phyloP scores from a whole-genome alignment of 495 filamentous ascomycete genomes.

The Massariosphaeria phaeospora region DNA sequence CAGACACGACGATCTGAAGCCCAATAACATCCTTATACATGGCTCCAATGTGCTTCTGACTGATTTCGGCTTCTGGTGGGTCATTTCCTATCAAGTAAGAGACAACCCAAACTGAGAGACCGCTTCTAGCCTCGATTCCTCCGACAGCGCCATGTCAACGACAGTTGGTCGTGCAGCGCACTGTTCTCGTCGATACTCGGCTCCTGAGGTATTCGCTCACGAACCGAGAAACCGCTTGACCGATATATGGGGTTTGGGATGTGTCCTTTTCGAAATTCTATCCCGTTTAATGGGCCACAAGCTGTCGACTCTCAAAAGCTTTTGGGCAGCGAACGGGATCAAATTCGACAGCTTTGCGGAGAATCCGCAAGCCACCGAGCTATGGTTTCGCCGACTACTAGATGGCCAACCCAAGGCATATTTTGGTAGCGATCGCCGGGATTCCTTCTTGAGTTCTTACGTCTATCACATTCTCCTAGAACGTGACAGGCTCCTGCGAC shows the following conservation, averaged over 20 bases:
- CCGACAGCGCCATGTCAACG: constrained; percentile 5
- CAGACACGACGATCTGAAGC: constrained; percentile 23
- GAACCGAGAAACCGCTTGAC: constrained; percentile 1
- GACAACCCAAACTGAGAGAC: not conserved
- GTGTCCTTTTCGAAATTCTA: constrained; percentile 10
- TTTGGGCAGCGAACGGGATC: constrained; percentile 5
- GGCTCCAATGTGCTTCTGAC: constrained; percentile 6
- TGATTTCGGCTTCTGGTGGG: constrained; percentile 21
- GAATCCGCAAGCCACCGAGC: not conserved
- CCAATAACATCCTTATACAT: constrained; percentile 18
- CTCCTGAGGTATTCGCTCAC: not conserved
- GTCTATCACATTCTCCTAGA: no score
- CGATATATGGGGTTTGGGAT: constrained; percentile 8
- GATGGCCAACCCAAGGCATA: no score
- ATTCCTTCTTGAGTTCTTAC: no score
- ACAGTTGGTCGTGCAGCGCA: not conserved
- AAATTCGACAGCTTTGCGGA: not conserved
- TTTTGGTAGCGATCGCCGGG: no score
- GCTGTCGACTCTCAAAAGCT: not conserved
- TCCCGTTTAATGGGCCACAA: not conserved
- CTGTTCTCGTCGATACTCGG: constrained; percentile 3
- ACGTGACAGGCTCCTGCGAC: no score
- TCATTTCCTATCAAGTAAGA: not conserved
- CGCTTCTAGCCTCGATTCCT: constrained; percentile 1
- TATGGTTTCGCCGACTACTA: no score